Conservation (phyloP, 139 green algal genomes). For the Micromonas commoda region DNA sequence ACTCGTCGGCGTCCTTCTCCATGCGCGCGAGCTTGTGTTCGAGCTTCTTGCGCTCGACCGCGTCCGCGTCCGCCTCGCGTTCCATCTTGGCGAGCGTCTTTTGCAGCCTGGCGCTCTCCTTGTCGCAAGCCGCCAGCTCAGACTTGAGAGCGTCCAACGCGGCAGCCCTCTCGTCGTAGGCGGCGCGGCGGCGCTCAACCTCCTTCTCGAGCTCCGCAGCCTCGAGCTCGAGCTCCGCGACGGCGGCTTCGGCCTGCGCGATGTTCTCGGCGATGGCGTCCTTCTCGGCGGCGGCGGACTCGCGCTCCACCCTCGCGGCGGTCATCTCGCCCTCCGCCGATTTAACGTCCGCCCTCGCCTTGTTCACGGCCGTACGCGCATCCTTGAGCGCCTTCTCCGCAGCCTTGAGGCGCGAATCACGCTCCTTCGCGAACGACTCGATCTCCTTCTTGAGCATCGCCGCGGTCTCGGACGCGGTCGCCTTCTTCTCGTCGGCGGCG, state of each 20-base stretch:
- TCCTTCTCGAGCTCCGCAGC: conserved; percentile 42
- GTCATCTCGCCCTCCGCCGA: conserved; percentile 34
- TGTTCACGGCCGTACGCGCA: conserved; percentile 55
- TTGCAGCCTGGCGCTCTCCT: conserved; percentile 54
- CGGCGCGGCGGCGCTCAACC: conserved; percentile 9
- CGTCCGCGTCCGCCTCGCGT: neutral
- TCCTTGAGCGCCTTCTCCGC: conserved; percentile 57
- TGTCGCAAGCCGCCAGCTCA: conserved; percentile 67
- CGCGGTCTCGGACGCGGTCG: neutral
- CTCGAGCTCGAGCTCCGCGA: conserved; percentile 41
- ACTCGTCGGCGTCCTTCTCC: conserved; percentile 25
- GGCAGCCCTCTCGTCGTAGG: conserved; percentile 42
- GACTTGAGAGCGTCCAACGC: conserved; percentile 45
- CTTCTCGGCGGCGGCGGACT: conserved; percentile 53
- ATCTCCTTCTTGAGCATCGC: conserved; percentile 59
- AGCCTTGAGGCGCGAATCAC: conserved; percentile 43
- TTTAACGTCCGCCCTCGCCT: conserved; percentile 46
- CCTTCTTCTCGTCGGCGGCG: neutral
- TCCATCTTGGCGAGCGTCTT: conserved; percentile 50
- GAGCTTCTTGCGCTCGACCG: conserved; percentile 39
- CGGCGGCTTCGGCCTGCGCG: conserved; percentile 33
- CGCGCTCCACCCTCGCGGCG: conserved; percentile 47
- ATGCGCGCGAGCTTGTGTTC: conserved; percentile 36
- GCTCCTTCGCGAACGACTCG: conserved; percentile 67
- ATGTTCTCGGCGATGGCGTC: conserved; percentile 43